Evolutionary conservation across 2,329 filamentous ascomycete species (phyloP), one percentile per base, ranked within the genome.

Genomic region (Botryotinia convoluta): DNA sequence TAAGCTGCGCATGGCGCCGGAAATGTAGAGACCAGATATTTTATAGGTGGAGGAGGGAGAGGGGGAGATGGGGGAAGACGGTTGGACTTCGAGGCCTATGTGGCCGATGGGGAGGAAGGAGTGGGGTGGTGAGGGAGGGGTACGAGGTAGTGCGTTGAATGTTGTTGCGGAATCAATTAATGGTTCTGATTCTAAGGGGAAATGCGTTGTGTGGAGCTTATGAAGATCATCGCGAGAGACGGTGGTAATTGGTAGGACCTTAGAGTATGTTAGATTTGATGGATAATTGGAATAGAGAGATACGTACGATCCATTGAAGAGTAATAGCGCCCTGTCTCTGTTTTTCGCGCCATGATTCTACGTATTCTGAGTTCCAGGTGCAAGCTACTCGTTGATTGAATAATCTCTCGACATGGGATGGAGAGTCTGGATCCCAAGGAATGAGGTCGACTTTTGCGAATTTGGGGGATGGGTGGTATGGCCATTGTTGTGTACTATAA

Each of bases 311-410:
- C 77, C 77, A 79, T 67, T 78, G 76, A 29, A 79, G 44, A 35
- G 69, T 70, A 18, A 75, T 74, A 12, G 72, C 60, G 18, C 76
- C 77, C 18, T 72, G 54, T 64, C 74, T 71, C 45, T 79, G 78
- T 35, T 54, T n/a, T 37, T 69, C 48, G 12, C 67, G 72, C 76
- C 75, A 78, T 44, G 69, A 44, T 44, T 71, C 69, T 42, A 86
- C 81, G 60, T 80, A 75, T 2, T 84, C 80, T 12, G 75, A 73
- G 37, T 82, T 80, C 84, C 84, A 86, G 14, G 83, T 83, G 73
- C 84, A 86, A 0, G 83, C 82, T 12, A 84, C 74, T 18, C 84
- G 81, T 77, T 86, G 84, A 37, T 83, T 79, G 54, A 81, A 79
- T 79, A 86, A 78, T 32, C 84, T 79, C 73, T 82, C 74, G 59